phyloP scores from a whole-genome alignment of 2,329 filamentous ascomycete species.

The Venturia carpophila region DNA sequence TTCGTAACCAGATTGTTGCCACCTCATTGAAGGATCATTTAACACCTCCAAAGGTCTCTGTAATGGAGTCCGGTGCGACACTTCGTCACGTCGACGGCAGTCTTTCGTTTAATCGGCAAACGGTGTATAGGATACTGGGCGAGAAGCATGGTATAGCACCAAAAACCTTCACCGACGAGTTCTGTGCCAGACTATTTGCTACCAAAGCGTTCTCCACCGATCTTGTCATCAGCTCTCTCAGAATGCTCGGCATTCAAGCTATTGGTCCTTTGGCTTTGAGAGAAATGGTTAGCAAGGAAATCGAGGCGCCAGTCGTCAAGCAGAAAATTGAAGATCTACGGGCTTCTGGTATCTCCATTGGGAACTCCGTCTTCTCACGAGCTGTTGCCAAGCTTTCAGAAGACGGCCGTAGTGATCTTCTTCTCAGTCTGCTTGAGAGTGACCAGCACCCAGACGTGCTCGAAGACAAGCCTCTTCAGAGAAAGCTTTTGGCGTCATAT shows the following conservation, averaged over 20 bases:
- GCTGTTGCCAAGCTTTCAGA: conserved; percentile 57
- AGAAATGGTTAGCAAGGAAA: conserved; percentile 63
- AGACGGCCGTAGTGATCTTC: conserved; percentile 45
- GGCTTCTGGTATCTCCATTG: conserved; percentile 54
- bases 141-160: conserved; percentile 37
- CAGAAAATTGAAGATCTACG: conserved; percentile 54
- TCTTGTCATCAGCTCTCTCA: conserved; percentile 60
- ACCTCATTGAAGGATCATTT: background rate
- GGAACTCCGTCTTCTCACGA: conserved; percentile 55
- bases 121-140: conserved; percentile 31
- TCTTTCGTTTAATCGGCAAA: conserved; percentile 16
- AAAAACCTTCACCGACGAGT: conserved; percentile 52
- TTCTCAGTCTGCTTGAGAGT: conserved; percentile 46
- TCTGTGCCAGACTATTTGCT: conserved; percentile 77
- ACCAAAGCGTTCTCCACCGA: conserved; percentile 66
- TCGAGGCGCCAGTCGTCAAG: conserved; percentile 48
- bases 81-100: background rate
- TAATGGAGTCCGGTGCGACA: background rate
- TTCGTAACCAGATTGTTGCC: background rate
- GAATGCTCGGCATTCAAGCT: conserved; percentile 59
- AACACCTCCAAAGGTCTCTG: background rate
- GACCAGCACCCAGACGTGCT: conserved; percentile 60
- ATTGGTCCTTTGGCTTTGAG: conserved; percentile 73
- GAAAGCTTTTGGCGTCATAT: conserved; percentile 46
- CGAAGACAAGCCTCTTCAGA: conserved; percentile 48